A percentile compares a stretch with the other conserved stretches of the same genome.
Conservation (phyloP, 2,329 filamentous ascomycete genomes). For the Penicillium vulpinum region DNA sequence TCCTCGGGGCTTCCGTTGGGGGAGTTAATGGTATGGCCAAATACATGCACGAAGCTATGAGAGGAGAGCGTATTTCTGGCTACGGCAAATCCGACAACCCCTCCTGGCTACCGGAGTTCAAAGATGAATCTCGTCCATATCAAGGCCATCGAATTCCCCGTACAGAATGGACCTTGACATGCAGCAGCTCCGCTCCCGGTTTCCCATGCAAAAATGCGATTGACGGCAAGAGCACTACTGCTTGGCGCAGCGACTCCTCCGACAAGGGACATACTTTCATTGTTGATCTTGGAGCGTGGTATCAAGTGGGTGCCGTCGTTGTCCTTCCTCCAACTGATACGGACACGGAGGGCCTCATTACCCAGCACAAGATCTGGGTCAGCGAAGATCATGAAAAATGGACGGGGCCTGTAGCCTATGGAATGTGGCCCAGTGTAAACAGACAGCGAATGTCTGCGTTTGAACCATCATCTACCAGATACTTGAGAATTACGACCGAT, state of each 20-base stretch:
- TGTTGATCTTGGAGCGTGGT: conserved; percentile 8
- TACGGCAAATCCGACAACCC: conserved; percentile 5
- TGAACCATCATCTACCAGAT: conserved; percentile 7
- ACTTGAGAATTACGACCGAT: conserved; percentile 4
- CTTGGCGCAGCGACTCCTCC: conserved; percentile 7
- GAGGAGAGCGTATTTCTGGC: conserved; percentile 7
- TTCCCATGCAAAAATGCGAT: conserved; percentile 5
- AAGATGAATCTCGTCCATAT: conserved; percentile 17
- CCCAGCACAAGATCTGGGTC: conserved; percentile 10
- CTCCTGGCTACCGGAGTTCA: not conserved
- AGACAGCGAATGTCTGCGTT: conserved; percentile 12
- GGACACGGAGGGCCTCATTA: conserved; percentile 4
- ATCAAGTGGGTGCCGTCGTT: conserved; percentile 7
- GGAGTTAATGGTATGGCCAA: conserved; percentile 6
- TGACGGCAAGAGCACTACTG: conserved; percentile 7
- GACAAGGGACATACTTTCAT: conserved; percentile 2
- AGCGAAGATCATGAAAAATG: conserved; percentile 5
- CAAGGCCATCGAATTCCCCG: conserved; percentile 11
- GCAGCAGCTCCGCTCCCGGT: conserved; percentile 6
- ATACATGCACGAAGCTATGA: conserved; percentile 14
- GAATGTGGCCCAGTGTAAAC: conserved; percentile 11
- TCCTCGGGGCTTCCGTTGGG: conserved; percentile 5
- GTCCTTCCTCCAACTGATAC: conserved; percentile 5
- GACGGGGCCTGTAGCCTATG: conserved; percentile 9
- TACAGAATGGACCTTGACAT: conserved; percentile 13